Evolutionary conservation across 2,329 filamentous ascomycete genomes (phyloP), one percentile per base, ranked within the genome.

Genomic region (Aspergillus nomiae): DNA sequence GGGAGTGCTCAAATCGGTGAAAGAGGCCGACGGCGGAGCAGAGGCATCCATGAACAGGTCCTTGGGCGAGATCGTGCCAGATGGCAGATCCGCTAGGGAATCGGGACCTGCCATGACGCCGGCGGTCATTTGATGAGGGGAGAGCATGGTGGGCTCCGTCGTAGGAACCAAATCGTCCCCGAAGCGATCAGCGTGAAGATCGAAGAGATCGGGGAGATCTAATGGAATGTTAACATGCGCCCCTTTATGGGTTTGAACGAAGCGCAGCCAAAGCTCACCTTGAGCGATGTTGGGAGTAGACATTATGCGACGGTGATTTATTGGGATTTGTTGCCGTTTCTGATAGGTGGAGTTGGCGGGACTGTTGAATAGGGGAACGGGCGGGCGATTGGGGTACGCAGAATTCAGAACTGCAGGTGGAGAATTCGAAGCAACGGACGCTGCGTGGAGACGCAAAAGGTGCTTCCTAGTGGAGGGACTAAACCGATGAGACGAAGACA

Each of bases 1-100:
- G 51, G 93, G 93, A 64, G 93, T 95, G 62, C 92, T 96, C 78
- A 97, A 75, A 67, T 92, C 89, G 41, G 93, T 96, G 74, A 95
- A 88, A 38, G 91, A 89, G 54, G 89, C 85, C 2, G 93, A 96
- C 73, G 92, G 92, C 34, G 93, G 93, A 43, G 92, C 88, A 65
- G 92, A 96, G 73, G 88, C 87, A 69, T 88, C 86, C 70, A 94
- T 83, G 69, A 90, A 81, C 68, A 96, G 83, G 73, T 97, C 92
- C 77, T 91, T 89, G 24, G 93, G 93, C 65, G 93, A 97, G 65
- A 97, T 86, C 48, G 93, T 97, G 71, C 85, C 86, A 30, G 67
- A 55, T 34, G 71, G 74, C 63, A 76, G 77, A 60, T 62, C 64
- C 43, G 71, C 71, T 64, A 73, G 69, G 54, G 79, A 74, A 71